A percentile compares a stretch with the other conserved stretches of the same genome.
phyloP scores from a whole-genome alignment of 352 stramenopile species.

The Pythium grandisporangium region DNA sequence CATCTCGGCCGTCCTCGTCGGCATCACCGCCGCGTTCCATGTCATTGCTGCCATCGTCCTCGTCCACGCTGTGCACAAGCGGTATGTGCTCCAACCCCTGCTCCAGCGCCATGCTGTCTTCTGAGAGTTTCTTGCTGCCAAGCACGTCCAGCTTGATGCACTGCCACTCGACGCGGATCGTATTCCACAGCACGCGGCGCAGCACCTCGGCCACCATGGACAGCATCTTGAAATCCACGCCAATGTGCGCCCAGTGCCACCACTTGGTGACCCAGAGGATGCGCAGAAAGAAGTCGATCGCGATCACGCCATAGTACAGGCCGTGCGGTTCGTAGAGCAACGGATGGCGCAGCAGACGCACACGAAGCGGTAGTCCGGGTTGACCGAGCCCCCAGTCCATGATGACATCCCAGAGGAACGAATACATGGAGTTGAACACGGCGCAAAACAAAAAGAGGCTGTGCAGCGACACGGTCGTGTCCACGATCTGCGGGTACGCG shows the following conservation, averaged over 20 bases:
- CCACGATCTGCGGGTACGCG: slow-evolving; percentile 54
- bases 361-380: slow-evolving; percentile 28
- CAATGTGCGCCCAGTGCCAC: slow-evolving; percentile 69
- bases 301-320: slow-evolving; percentile 91
- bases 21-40: not conserved
- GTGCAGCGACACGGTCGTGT: slow-evolving; percentile 28
- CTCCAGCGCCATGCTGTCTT: slow-evolving; percentile 31
- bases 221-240: slow-evolving; percentile 75
- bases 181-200: slow-evolving; percentile 90
- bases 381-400: slow-evolving; percentile 95
- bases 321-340: slow-evolving; percentile 43
- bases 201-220: slow-evolving; percentile 89
- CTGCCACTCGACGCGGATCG: slow-evolving; percentile 91
- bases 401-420: slow-evolving; percentile 95
- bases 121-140: slow-evolving; percentile 42
- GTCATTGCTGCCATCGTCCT: slow-evolving; percentile 1
- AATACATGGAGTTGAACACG: slow-evolving; percentile 93
- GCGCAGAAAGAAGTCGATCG: slow-evolving; percentile 88
- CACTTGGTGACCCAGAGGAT: slow-evolving; percentile 94
- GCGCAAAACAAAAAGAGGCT: slow-evolving; percentile 70
- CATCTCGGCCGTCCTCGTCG: slow-evolving; percentile 4
- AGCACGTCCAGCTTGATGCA: slow-evolving; percentile 75
- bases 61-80: slow-evolving; percentile 25
- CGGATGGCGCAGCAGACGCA: slow-evolving; percentile 53
- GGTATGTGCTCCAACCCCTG: slow-evolving; percentile 39